Evolutionary conservation across 2,329 filamentous ascomycete species (phyloP), one percentile per base, ranked within the genome.

Genomic region (Lachnellula cervina): DNA sequence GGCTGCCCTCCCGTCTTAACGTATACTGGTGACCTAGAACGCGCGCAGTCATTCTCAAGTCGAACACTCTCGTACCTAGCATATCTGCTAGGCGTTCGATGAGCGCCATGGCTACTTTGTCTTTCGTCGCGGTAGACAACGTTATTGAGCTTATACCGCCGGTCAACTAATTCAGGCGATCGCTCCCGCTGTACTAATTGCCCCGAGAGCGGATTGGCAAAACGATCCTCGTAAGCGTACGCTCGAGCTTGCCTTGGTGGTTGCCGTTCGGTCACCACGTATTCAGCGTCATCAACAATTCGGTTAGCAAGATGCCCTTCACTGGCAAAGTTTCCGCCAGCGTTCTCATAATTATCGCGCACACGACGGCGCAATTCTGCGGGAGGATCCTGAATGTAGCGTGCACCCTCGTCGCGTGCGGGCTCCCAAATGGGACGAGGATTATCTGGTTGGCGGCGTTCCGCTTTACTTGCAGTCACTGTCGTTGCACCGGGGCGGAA

Each of bases 1-100:
- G 59, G 42, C 57, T 64, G 63, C 51, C 60, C 50, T 34, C 62
- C 63, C 21, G 66, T 55, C 38, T 68, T 68, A 54, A 67, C 60
- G 62, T 70, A 71, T 54, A 66, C 61, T 51, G 71, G 69, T 40
- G 72, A 71, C 49, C 64, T 66, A 16, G 71, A 71, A 58, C 68
- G 69, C 14, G 63, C 62, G 49, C 66, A 66, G 42, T 68, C 69
- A 55, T 63, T 63, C 56, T 66, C 62, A n/a, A 66, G 62, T 59
- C 68, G 62, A 51, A 68, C 66, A 59, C 66, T 68, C 56, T 69
- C 68, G 54, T 70, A 71, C 25, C 68, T 54, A 52, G 67, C 66
- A 60, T 66, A 69, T 59, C 68, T 66, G 51, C 66, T 67, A 13
- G 67, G 66, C 34, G 65, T 65, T 37, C 63, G 65, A 38, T 64